Evolutionary conservation across 148 eudicot genomes (phyloP).

Genomic region (Arctostaphylos glauca): DNA sequence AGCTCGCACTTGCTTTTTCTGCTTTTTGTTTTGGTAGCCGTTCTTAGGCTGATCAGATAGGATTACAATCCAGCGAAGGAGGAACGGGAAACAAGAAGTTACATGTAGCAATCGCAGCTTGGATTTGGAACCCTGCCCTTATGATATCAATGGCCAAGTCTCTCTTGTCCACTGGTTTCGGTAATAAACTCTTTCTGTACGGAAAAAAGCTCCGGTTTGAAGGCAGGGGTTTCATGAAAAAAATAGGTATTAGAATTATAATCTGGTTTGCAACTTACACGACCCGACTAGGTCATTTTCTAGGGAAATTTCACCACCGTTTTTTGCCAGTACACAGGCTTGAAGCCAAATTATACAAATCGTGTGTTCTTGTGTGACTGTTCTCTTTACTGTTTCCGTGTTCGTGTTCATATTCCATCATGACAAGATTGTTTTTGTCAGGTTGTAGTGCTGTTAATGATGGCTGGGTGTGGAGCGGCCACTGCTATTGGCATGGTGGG

Average conservation of each 20-base stretch:
- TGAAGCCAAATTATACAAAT: background rate
- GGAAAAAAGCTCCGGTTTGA: no score
- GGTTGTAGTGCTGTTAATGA: conserved; percentile 13
- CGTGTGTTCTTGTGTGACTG: background rate
- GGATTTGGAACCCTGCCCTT: no score
- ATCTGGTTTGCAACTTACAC: background rate
- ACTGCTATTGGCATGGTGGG: conserved; percentile 9
- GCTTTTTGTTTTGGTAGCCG: no score
- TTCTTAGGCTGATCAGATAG: no score
- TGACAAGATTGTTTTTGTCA: background rate
- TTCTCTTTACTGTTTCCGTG: background rate
- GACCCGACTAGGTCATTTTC: background rate
- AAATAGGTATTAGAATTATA: background rate
- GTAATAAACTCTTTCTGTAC: no score
- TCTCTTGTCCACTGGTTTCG: no score
- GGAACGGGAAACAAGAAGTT: no score
- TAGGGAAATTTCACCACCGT: background rate
- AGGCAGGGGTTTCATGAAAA: no score
- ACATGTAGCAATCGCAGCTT: no score
- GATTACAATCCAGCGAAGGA: no score
- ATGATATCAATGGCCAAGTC: no score
- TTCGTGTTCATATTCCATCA: background rate
- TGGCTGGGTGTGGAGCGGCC: conserved; percentile 20
- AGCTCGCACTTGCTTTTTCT: no score
- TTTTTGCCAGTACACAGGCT: background rate